Evolutionary conservation across 768 basidiomycete genomes (phyloP), one percentile per base, ranked within the genome.

Genomic region (Cystobasidium onofrii): DNA sequence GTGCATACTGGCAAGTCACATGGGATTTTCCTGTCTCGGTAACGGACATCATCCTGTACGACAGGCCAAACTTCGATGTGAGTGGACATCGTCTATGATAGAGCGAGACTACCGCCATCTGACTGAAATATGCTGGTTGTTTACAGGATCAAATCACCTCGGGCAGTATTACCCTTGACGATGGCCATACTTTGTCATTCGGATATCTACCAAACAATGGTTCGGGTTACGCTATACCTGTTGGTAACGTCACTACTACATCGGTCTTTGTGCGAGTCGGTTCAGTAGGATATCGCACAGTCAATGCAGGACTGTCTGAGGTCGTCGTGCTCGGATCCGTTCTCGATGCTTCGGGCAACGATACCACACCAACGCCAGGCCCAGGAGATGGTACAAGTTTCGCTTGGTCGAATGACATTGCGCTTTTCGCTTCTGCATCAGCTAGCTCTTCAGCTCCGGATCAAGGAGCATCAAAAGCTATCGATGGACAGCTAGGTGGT

Each of bases 11-110:
- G 29, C n/a, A 15, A 46, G 31, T 72, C 20, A 34, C 7, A 0
- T 72, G 57, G 57, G 15, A 1, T 12, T 1, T 46, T 25, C 46
- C 70, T 10, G 33, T 66, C 27, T 73, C 74, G 1, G 61, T 77
- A 57, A 50, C 46, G 46, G 46, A 50, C 20, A 20, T 50, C 46
- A 50, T 50, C 12, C 46, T 50, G 3, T 50, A 50, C n/a, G 46
- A 50, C 20, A 50, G 46, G n/a, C 46, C 46, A n/a, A 50, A 50
- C n/a, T 50, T 50, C 18, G 46, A 50, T 20, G 46, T 50, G 18
- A 9, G 46, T 50, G 46, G 46, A 50, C 3, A 17, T 50, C 18
- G 46, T 50, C 46, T 50, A 3, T 50, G 46, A 9, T 15, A n/a
- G n/a, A n/a, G 9, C 46, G 4, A 12, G 18, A 12, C 46, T n/a